Evolutionary conservation across 164 flowering plant genomes (phyloP).

Genomic region (Nymphaea thermarum): DNA sequence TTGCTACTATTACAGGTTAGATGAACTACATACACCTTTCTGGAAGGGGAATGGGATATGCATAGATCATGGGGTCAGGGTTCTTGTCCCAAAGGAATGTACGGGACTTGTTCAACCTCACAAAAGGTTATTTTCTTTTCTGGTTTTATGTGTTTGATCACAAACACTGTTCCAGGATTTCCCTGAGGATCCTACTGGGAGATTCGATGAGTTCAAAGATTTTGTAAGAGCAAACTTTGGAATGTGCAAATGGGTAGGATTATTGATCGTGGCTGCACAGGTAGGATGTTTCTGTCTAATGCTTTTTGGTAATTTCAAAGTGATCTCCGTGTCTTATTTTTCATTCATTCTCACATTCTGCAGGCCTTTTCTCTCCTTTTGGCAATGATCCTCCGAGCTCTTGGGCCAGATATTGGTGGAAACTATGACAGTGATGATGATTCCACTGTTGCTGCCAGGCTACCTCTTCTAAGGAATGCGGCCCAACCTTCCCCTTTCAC

Average conservation of each 20-base stretch:
- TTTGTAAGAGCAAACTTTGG: conserved; percentile 62
- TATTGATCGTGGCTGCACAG: conserved; percentile 56
- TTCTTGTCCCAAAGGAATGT: too few species aligned
- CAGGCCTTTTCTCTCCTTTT: conserved; percentile 59
- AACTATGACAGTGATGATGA: conserved; percentile 77
- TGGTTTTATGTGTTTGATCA: too few species aligned
- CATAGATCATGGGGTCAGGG: too few species aligned
- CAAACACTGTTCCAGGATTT: conserved; percentile 41
- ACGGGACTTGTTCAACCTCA: too few species aligned
- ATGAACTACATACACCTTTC: neutral
- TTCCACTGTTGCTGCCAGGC: conserved; percentile 39
- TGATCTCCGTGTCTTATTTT: neutral
- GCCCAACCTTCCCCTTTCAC: conserved; percentile 14
- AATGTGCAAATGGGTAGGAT: conserved; percentile 76
- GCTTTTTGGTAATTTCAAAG: neutral
- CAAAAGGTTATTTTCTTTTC: too few species aligned
- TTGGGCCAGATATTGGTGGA: conserved; percentile 46
- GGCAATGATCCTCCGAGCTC: conserved; percentile 65
- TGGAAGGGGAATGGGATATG: neutral
- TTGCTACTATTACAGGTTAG: too few species aligned
- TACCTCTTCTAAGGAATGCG: conserved; percentile 36
- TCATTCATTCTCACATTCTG: neutral
- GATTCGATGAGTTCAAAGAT: conserved; percentile 42
- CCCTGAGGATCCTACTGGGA: conserved; percentile 65
- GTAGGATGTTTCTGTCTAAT: conserved; percentile 19